A percentile compares a stretch with the other conserved stretches of the same genome.
Conservation (phyloP, 371 early-diverging fungal species). For the Fennellomyces sp. region DNA sequence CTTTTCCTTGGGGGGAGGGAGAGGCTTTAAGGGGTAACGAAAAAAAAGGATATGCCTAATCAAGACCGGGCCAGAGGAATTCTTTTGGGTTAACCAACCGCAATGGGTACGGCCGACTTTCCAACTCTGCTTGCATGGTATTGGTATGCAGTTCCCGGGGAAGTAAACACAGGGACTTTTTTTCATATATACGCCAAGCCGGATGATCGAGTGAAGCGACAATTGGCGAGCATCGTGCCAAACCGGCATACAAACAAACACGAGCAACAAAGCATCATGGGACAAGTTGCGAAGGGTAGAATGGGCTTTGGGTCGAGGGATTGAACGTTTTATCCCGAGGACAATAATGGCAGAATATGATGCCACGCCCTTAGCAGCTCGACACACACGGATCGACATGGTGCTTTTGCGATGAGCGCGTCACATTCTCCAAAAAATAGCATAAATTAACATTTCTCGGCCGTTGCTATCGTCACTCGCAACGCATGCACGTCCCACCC, state of each 20-base stretch:
- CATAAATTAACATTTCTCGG: slow-evolving; percentile 43
- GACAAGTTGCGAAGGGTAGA: not conserved
- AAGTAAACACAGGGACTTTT: not conserved
- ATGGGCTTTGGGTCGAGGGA: not conserved
- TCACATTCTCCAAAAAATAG: slow-evolving; percentile 37
- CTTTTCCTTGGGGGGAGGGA: not conserved
- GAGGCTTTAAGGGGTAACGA: not conserved
- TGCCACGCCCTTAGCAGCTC: too few relatives aligned
- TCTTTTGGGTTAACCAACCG: not conserved
- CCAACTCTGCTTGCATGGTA: slow-evolving; percentile 7
- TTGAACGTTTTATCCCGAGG: not conserved
- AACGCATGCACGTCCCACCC: slow-evolving; percentile 10
- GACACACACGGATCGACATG: slow-evolving; percentile 29
- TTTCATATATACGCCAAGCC: not conserved
- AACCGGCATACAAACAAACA: not conserved
- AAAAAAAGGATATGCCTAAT: not conserved
- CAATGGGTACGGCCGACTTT: slow-evolving; percentile 5
- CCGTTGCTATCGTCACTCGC: slow-evolving; percentile 18
- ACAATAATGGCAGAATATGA: not conserved
- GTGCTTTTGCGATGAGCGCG: slow-evolving; percentile 8
- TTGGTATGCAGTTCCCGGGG: slow-evolving; percentile 3
- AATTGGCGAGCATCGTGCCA: not conserved
- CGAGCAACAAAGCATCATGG: not conserved
- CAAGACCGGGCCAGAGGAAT: not conserved
- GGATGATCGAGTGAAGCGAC: not conserved